Evolutionary conservation across 805 yeast species (phyloP).

Genomic region (Metschnikowia matae): DNA sequence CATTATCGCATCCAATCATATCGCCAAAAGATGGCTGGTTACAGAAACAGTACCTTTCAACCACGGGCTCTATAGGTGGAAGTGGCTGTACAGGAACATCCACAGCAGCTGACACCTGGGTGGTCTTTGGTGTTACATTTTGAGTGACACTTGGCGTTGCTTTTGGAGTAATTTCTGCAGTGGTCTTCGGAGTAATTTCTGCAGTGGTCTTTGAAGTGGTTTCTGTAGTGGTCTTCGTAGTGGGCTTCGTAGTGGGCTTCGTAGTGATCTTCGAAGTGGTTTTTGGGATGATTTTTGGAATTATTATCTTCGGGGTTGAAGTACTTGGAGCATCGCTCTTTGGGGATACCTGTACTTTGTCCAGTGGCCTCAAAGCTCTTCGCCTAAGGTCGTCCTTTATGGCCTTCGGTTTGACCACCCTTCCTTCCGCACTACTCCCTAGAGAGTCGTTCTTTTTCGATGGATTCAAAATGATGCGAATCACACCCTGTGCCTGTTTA

Average conservation of each 20-base stretch:
- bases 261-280: too few species aligned
- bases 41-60: constrained; percentile 22
- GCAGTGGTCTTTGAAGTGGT: too few species aligned
- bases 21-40: constrained; percentile 27
- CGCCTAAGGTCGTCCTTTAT: not conserved
- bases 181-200: too few species aligned
- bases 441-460: not conserved
- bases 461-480: constrained; percentile 15
- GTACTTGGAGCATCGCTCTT: too few species aligned
- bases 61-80: constrained; percentile 8
- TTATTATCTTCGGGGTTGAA: too few species aligned
- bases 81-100: not conserved
- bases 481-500: constrained; percentile 10
- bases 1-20: constrained; percentile 30
- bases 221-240: too few species aligned
- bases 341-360: not conserved
- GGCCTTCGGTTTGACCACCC: not conserved
- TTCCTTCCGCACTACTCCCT: not conserved
- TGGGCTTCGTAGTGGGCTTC: too few species aligned
- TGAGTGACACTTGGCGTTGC: too few species aligned
- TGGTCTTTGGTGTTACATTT: not conserved
- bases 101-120: not conserved
- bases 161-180: too few species aligned
- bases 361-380: not conserved
- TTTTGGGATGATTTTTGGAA: too few species aligned